Base-by-base conservation (phyloP, 2,329 filamentous ascomycete genomes). In the Hawksworthiomyces lignivorus region DNA sequence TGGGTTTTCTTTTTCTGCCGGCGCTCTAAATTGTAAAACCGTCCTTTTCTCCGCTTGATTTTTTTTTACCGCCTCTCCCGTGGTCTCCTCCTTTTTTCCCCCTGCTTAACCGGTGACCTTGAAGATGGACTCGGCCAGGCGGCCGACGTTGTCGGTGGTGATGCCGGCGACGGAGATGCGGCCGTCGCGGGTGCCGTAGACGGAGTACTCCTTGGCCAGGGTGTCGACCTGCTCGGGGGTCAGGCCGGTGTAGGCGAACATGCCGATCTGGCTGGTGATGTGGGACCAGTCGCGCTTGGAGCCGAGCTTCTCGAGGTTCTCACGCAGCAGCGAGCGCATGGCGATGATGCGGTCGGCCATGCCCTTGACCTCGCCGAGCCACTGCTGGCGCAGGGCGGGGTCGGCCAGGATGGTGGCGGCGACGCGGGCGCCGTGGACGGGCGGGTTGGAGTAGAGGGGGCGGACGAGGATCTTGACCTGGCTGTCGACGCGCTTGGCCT, bases 341-440 rank as follows among this genome's bases (percentile, higher is more conserved):
- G 81, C 86, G 68, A 98, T 97, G 74, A 98, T 98, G 62, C 92
- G 89, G 69, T 96, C 88, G 49, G 92, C 92, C 92, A 98, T 98
- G 56, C 75, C 87, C 82, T 97, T 95, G 68, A 98, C 88, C 72
- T 98, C 92, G 46, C 73, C 80, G 41, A 96, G 79, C 92, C 92
- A 98, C 70, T 97, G 87, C 69, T 87, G 69, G 76, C 95, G 89
- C 50, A 97, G 77, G 29, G 72, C 73, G 17, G 84, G 70, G 64
- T 87, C 82, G 72, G 89, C 92, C 59, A 98, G 77, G 66, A 98
- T 94, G 69, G 87, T 78, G 50, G 85, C 82, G 46, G 92, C 92
- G 59, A 98, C 86, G 59, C 92, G 89, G 43, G 92, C 92, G 56
- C 92, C 92, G 74, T 97, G 88, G 54, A 97, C 80, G 44, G 92